phyloP scores from a whole-genome alignment of 1,139 yeast genomes.

The Lodderomyces orthopsilosis region DNA sequence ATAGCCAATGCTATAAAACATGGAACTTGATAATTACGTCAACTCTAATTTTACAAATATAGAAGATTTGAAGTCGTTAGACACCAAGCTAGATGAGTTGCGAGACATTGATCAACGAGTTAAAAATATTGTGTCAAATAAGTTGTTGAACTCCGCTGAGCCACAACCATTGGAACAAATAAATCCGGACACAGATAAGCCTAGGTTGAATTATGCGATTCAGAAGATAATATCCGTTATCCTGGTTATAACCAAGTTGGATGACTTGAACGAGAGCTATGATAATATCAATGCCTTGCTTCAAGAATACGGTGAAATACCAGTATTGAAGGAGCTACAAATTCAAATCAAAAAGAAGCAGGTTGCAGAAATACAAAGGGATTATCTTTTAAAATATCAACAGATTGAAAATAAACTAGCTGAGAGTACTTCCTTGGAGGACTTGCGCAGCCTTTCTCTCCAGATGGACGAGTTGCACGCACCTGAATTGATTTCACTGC shows the following conservation, averaged over 20 bases:
- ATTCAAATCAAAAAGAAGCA: constrained; percentile 6
- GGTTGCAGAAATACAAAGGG: constrained; percentile 5
- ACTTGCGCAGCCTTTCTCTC: constrained; percentile 2
- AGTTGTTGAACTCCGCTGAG: not conserved
- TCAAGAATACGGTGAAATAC: constrained; percentile 15
- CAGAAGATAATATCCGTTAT: constrained; percentile 8
- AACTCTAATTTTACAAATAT: constrained; percentile 28
- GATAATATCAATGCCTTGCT: constrained; percentile 18
- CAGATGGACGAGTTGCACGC: not conserved
- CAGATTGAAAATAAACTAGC: not conserved
- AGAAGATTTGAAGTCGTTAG: constrained; percentile 25
- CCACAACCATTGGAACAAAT: not conserved
- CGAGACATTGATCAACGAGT: constrained; percentile 16
- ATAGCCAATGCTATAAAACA: not conserved
- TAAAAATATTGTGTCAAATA: constrained; percentile 11
- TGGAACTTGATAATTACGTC: constrained; percentile 22
- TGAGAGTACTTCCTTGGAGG: not conserved
- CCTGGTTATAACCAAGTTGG: constrained; percentile 7
- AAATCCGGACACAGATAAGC: constrained; percentile 5
- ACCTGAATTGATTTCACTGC: constrained; percentile 6
- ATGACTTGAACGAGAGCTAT: not conserved
- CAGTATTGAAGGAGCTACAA: constrained; percentile 15
- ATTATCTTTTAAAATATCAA: not conserved
- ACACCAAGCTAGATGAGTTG: constrained; percentile 20
- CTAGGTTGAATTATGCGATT: constrained; percentile 8